phyloP scores from a whole-genome alignment of 2,329 filamentous ascomycete species.

The Plenodomus biglobosus region DNA sequence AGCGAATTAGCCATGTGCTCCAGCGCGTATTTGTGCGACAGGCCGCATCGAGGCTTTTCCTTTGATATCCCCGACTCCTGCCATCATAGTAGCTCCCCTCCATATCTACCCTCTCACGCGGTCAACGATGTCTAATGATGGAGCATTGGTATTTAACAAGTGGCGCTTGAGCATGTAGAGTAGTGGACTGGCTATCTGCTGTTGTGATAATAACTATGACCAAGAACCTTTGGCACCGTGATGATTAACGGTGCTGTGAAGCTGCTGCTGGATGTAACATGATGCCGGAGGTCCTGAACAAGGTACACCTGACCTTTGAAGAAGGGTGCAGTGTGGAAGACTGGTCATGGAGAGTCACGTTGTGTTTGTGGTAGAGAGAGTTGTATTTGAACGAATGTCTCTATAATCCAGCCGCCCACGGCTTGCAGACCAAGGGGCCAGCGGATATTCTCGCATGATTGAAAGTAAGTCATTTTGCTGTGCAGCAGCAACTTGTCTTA shows the following conservation, averaged over 20 bases:
- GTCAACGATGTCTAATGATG: background rate
- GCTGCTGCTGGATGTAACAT: background rate
- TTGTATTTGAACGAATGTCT: background rate
- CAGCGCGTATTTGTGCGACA: background rate
- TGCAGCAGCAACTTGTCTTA: background rate
- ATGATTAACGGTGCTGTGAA: background rate
- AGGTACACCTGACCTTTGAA: background rate
- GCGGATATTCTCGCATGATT: background rate
- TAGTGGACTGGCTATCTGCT: background rate
- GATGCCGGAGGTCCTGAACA: background rate
- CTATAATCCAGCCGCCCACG: background rate
- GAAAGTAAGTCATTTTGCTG: background rate
- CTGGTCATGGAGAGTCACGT: background rate
- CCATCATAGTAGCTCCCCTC: background rate
- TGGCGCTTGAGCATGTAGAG: background rate
- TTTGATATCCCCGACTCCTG: background rate
- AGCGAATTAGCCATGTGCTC: slow-evolving; percentile 1
- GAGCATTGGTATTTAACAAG: background rate
- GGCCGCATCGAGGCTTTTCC: background rate
- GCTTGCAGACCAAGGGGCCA: background rate
- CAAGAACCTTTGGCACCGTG: background rate
- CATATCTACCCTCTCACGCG: background rate
- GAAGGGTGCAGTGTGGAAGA: background rate
- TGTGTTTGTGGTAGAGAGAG: slow-evolving; percentile 1
- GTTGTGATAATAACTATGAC: background rate